Percentiles rank a stretch among this genome's conserved stretches.
Evolutionary conservation across 108 stramenopile species (phyloP).

Genomic region (Fistulifera solaris): DNA sequence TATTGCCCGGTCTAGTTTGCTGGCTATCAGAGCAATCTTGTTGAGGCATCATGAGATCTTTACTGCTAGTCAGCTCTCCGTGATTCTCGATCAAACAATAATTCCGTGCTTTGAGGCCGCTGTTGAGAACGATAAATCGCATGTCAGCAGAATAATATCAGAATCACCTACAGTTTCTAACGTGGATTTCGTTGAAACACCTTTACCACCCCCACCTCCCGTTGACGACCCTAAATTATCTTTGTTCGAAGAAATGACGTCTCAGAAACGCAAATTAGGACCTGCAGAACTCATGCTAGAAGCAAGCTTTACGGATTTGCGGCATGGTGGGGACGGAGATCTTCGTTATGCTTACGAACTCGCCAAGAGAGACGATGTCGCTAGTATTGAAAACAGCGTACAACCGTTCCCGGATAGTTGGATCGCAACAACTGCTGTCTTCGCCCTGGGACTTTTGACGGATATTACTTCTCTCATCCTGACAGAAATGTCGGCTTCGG

Average conservation of each 20-base stretch:
- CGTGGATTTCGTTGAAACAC: conserved; percentile 60
- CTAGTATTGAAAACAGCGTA: conserved; percentile 12
- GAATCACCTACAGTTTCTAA: conserved; percentile 76
- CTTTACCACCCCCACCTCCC: conserved; percentile 51
- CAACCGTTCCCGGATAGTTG: conserved; percentile 85
- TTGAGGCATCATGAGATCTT: conserved; percentile 74
- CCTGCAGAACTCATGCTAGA: conserved; percentile 73
- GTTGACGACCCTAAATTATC: conserved; percentile 49
- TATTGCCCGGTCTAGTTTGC: conserved; percentile 74
- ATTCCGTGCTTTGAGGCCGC: conserved; percentile 62
- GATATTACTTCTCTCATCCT: conserved; percentile 51
- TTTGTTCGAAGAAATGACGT: conserved; percentile 31
- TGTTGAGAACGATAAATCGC: conserved; percentile 51
- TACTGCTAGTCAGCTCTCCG: conserved; percentile 42
- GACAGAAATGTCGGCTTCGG: conserved; percentile 34
- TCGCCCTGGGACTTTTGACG: conserved; percentile 67
- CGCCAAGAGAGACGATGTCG: conserved; percentile 42
- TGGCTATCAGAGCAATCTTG: conserved; percentile 70
- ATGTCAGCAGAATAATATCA: conserved; percentile 57
- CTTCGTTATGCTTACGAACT: conserved; percentile 61
- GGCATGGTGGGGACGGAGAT: conserved; percentile 80
- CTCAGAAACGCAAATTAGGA: conserved; percentile 56
- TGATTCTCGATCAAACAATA: conserved; percentile 48
- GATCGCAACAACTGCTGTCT: conserved; percentile 79
- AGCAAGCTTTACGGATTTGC: conserved; percentile 79